Base-by-base conservation (phyloP, 495 filamentous ascomycete species). In the Pseudevernia furfuracea region DNA sequence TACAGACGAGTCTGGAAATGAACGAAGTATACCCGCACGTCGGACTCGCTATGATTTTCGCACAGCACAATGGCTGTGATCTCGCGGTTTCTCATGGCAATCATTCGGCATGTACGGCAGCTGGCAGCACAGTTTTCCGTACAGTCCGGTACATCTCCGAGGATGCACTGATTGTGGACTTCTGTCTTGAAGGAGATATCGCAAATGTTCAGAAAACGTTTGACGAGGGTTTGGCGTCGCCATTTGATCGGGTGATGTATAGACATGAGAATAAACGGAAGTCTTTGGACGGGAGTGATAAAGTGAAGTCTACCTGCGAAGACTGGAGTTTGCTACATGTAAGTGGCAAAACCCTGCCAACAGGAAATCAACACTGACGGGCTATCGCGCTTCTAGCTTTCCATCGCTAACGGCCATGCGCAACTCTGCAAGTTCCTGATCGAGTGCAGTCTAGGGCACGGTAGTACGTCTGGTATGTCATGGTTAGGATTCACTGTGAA, bases 181-280 rank as follows among this genome's bases (percentile, higher is more conserved):
- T 71, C 59, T 71, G 69, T 48, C 6, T 38, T 17, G 46, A 37
- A 12, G 69, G 69, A 36, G 69, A 71, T 67, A 6, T 69, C 32
- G 64, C 44, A 41, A 65, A 56, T 21, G 25, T 67, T 59, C 58
- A 58, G 53, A 60, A 46, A 34, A 53, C 69, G 21, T 60, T 71
- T 39, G 52, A 66, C 41, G 62, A 65, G 46, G 59, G 67, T 10
- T 52, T 68, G 53, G 67, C 67, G 17, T 71, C 69, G 1, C 58
- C 60, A 17, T 58, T 59, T 32, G 68, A 70, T 56, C 57, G 65
- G 17, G 65, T 67, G 30, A 4, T 3, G 21, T 52, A 12, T 21
- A 15, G 1, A 52, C 2, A 0, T n/a, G n/a, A n/a, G n/a, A n/a
- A n/a, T n/a, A n/a, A n/a, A n/a, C n/a, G n/a, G n/a, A n/a, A n/a